Percentiles rank a stretch among this genome's conserved stretches.
phyloP scores from a whole-genome alignment of 2,329 filamentous ascomycete species.

The Paraphoma sp. region DNA sequence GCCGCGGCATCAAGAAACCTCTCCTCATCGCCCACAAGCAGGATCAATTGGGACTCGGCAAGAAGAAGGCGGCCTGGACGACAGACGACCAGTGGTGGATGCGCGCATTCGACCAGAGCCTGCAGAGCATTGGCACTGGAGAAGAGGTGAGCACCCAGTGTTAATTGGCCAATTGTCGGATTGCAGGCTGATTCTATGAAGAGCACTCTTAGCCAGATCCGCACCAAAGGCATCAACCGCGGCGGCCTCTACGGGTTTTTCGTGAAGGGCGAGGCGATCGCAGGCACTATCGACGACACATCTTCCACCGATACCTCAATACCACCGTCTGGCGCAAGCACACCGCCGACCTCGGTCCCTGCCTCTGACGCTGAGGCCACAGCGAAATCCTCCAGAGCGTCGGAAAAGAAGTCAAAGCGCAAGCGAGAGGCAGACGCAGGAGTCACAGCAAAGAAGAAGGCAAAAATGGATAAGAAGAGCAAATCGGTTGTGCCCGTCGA shows the following conservation, averaged over 20 bases:
- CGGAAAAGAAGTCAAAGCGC: slow-evolving; percentile 33
- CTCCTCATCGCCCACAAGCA: slow-evolving; percentile 83
- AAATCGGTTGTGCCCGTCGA: neutral
- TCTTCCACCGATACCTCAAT: slow-evolving; percentile 26
- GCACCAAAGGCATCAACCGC: slow-evolving; percentile 54
- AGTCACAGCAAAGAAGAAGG: slow-evolving; percentile 13
- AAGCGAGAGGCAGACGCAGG: slow-evolving; percentile 27
- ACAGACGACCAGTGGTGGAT: slow-evolving; percentile 94
- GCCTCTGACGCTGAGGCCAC: slow-evolving; percentile 27
- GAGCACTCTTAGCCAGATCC: slow-evolving; percentile 59
- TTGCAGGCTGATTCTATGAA: slow-evolving; percentile 51
- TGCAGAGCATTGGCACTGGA: slow-evolving; percentile 66
- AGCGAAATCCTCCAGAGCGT: slow-evolving; percentile 8
- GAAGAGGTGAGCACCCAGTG: slow-evolving; percentile 25
- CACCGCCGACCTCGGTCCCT: slow-evolving; percentile 37
- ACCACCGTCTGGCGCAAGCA: slow-evolving; percentile 26
- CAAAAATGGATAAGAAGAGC: slow-evolving; percentile 18
- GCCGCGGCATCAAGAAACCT: slow-evolving; percentile 80
- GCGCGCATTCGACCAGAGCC: slow-evolving; percentile 88
- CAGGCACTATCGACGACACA: slow-evolving; percentile 68
- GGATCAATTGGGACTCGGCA: slow-evolving; percentile 81
- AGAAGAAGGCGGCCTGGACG: slow-evolving; percentile 64
- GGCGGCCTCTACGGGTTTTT: slow-evolving; percentile 82
- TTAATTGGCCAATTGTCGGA: neutral
- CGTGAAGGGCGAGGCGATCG: slow-evolving; percentile 78